Conservation (phyloP, 108 stramenopile species). For the Mediolabrus comicus region DNA sequence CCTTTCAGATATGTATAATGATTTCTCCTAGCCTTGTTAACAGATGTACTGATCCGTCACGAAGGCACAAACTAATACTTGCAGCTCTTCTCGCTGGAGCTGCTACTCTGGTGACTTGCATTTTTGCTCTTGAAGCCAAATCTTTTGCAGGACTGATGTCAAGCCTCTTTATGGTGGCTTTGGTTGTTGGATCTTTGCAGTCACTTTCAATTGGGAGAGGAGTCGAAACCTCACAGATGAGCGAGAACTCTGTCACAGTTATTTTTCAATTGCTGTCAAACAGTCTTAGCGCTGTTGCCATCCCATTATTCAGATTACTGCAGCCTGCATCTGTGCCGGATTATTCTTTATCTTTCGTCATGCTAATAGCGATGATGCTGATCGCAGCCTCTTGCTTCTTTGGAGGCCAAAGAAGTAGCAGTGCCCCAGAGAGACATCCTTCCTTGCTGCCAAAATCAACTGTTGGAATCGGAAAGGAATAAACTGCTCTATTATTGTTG, state of each 20-base stretch:
- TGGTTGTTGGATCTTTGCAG: slow-evolving; percentile 72
- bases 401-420: neutral
- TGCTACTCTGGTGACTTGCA: slow-evolving; percentile 63
- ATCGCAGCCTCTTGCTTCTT: neutral
- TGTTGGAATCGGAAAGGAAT: no score
- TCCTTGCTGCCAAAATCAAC: no score
- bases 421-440: no score
- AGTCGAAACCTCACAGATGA: slow-evolving; percentile 67
- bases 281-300: slow-evolving; percentile 63
- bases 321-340: neutral
- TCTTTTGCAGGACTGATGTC: slow-evolving; percentile 50
- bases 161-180: slow-evolving; percentile 66
- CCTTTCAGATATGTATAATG: slow-evolving; percentile 76
- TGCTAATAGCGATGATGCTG: neutral
- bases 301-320: slow-evolving; percentile 64
- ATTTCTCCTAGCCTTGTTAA: slow-evolving; percentile 72
- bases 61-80: slow-evolving; percentile 67
- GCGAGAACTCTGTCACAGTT: slow-evolving; percentile 74
- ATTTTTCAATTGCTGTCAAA: slow-evolving; percentile 79
- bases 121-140: slow-evolving; percentile 71
- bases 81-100: slow-evolving; percentile 61
- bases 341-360: neutral
- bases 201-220: slow-evolving; percentile 76
- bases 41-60: slow-evolving; percentile 53
- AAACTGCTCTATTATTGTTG: no score